Conservation (phyloP, 352 stramenopile genomes). For the Pythium folliculosum region DNA sequence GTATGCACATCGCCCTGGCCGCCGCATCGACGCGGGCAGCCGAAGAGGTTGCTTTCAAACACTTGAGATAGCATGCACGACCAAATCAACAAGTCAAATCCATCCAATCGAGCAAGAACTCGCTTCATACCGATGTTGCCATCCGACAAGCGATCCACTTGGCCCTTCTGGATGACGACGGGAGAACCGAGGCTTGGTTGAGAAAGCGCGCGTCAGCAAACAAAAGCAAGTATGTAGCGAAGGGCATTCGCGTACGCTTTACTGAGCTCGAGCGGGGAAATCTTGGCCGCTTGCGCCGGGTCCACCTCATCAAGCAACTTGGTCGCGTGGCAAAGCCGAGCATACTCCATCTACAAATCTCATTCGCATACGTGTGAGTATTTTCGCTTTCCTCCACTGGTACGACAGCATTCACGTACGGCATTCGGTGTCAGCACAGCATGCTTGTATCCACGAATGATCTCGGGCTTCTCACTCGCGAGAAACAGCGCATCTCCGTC, state of each 20-base stretch:
- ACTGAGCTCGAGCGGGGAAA: slow-evolving; percentile 53
- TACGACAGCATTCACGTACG: slow-evolving; percentile 24
- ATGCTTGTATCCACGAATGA: slow-evolving; percentile 63
- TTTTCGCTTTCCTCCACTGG: too few relatives aligned
- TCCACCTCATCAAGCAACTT: slow-evolving; percentile 50
- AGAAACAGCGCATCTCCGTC: slow-evolving; percentile 96
- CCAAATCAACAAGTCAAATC: not conserved
- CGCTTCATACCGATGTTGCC: slow-evolving; percentile 49
- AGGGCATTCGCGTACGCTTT: slow-evolving; percentile 43
- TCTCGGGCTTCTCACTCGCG: slow-evolving; percentile 69
- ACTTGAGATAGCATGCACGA: slow-evolving; percentile 27
- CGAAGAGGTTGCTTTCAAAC: slow-evolving; percentile 62
- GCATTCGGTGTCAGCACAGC: slow-evolving; percentile 95
- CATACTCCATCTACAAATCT: slow-evolving; percentile 77
- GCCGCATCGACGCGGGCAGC: slow-evolving; percentile 86
- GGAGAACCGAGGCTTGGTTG: slow-evolving; percentile 69
- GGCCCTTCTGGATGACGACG: slow-evolving; percentile 87
- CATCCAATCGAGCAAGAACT: not conserved
- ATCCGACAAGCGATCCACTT: slow-evolving; percentile 80
- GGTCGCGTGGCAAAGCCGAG: slow-evolving; percentile 58
- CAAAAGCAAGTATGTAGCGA: not conserved
- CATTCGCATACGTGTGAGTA: too few relatives aligned
- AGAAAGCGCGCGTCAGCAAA: not conserved
- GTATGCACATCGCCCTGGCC: slow-evolving; percentile 90
- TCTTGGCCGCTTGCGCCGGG: slow-evolving; percentile 44